phyloP scores from a whole-genome alignment of 805 yeast species.

The Hanseniaspora thailandica region DNA sequence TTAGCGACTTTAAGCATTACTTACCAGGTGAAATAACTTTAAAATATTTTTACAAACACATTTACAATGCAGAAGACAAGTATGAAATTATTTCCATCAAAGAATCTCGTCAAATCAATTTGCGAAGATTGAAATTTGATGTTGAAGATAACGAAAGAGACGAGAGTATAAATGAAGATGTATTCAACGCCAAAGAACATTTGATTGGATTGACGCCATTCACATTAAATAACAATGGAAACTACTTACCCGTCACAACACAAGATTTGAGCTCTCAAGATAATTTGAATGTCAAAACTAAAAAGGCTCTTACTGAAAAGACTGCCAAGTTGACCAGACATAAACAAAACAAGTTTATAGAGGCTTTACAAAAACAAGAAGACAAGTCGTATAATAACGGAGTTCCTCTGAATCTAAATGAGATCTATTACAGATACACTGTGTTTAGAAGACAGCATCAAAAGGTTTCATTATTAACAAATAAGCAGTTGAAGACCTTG shows the following conservation, averaged over 20 bases:
- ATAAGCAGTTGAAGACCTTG: slow-evolving; percentile 67
- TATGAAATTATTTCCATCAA: slow-evolving; percentile 35
- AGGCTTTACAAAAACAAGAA: not conserved
- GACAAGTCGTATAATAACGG: not conserved
- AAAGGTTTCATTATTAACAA: slow-evolving; percentile 61
- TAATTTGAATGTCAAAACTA: not conserved
- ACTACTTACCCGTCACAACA: slow-evolving; percentile 18
- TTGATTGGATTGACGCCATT: slow-evolving; percentile 28
- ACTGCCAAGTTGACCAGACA: not conserved
- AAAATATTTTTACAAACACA: slow-evolving; percentile 15
- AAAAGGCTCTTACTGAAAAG: not conserved
- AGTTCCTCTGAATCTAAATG: slow-evolving; percentile 23
- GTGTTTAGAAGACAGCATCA: slow-evolving; percentile 67
- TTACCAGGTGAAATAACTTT: slow-evolving; percentile 32
- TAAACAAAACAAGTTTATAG: not conserved
- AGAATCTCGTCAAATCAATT: slow-evolving; percentile 30
- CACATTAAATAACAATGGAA: slow-evolving; percentile 22
- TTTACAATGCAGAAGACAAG: slow-evolving; percentile 32
- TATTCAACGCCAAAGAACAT: slow-evolving; percentile 25
- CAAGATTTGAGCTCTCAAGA: not conserved
- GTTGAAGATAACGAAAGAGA: slow-evolving; percentile 23
- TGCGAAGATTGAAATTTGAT: slow-evolving; percentile 17
- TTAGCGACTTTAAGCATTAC: slow-evolving; percentile 27
- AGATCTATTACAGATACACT: slow-evolving; percentile 69
- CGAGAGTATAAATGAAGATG: not conserved